phyloP scores from a whole-genome alignment of 23 red algal genomes.

The Gracilaria vermiculophylla region DNA sequence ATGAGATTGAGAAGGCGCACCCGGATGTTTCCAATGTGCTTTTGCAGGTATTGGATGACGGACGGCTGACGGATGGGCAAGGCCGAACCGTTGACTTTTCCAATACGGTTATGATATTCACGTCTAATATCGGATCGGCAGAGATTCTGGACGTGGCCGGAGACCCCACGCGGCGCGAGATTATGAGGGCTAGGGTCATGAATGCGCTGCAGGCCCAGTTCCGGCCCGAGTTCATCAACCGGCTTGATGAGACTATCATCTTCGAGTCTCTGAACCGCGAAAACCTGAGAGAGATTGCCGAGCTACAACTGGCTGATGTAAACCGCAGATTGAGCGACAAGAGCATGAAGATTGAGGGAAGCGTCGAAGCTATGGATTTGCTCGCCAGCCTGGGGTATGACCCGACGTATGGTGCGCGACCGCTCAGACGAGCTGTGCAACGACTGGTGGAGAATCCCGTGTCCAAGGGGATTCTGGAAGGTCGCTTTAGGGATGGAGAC shows the following conservation, averaged over 20 bases:
- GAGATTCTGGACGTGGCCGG: conserved; percentile 81
- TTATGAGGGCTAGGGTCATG: conserved; percentile 87
- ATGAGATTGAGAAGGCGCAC: conserved; percentile 99
- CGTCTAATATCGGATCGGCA: conserved; percentile 93
- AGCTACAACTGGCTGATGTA: conserved; percentile 85
- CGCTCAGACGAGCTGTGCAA: conserved; percentile 91
- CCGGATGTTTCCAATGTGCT: conserved; percentile 98
- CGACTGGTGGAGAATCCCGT: conserved; percentile 91
- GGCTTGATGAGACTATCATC: conserved; percentile 98
- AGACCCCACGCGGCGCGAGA: conserved; percentile 52
- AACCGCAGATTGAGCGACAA: conserved; percentile 81
- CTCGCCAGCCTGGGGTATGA: conserved; percentile 90
- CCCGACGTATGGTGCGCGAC: conserved; percentile 88
- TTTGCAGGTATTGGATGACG: conserved; percentile 96
- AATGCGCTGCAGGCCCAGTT: conserved; percentile 87
- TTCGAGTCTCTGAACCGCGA: conserved; percentile 82
- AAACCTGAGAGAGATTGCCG: conserved; percentile 81
- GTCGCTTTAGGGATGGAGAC: conserved; percentile 81
- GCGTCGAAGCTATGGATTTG: conserved; percentile 78
- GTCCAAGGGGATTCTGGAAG: conserved; percentile 89
- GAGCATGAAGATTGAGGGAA: conserved; percentile 67
- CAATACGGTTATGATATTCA: conserved; percentile 95
- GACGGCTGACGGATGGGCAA: conserved; percentile 96
- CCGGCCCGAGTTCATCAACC: conserved; percentile 98
- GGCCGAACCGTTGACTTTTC: conserved; percentile 96